Evolutionary conservation across 2,329 filamentous ascomycete genomes (phyloP).

Genomic region (Leptographium galeiforme): DNA sequence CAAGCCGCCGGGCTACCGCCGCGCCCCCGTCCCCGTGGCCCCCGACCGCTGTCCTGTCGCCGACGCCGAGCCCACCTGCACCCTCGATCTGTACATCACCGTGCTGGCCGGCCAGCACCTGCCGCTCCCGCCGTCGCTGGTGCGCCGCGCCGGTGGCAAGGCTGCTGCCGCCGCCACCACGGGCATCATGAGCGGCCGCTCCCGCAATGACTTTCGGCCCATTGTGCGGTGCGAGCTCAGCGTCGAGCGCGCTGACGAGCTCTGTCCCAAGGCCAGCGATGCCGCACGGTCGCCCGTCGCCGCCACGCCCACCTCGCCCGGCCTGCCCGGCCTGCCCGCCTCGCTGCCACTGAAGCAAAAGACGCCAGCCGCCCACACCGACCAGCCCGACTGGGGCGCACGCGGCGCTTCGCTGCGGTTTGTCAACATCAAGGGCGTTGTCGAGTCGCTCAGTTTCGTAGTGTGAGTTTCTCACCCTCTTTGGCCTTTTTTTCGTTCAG

Average conservation of each 20-base stretch:
- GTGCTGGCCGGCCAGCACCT: slow-evolving; percentile 67
- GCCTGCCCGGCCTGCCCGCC: not conserved
- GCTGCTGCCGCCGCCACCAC: slow-evolving; percentile 14
- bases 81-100: slow-evolving; percentile 54
- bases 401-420: slow-evolving; percentile 44
- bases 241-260: slow-evolving; percentile 47
- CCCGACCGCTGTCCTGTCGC: slow-evolving; percentile 21
- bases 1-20: slow-evolving; percentile 59
- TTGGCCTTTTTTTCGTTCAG: slow-evolving; percentile 1
- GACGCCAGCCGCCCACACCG: slow-evolving; percentile 25
- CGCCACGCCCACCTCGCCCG: not conserved
- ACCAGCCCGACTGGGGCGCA: slow-evolving; percentile 49
- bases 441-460: slow-evolving; percentile 59
- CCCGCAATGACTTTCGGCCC: slow-evolving; percentile 46
- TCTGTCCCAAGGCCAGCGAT: slow-evolving; percentile 10
- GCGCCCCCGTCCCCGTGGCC: not conserved
- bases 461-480: slow-evolving; percentile 37
- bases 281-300: not conserved
- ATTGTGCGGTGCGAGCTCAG: slow-evolving; percentile 72
- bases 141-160: slow-evolving; percentile 1
- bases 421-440: slow-evolving; percentile 40
- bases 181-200: slow-evolving; percentile 16
- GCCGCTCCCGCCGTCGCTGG: slow-evolving; percentile 36
- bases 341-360: slow-evolving; percentile 32
- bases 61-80: slow-evolving; percentile 33